Conservation (phyloP, 805 yeast genomes). For the Candida sphagnicola region DNA sequence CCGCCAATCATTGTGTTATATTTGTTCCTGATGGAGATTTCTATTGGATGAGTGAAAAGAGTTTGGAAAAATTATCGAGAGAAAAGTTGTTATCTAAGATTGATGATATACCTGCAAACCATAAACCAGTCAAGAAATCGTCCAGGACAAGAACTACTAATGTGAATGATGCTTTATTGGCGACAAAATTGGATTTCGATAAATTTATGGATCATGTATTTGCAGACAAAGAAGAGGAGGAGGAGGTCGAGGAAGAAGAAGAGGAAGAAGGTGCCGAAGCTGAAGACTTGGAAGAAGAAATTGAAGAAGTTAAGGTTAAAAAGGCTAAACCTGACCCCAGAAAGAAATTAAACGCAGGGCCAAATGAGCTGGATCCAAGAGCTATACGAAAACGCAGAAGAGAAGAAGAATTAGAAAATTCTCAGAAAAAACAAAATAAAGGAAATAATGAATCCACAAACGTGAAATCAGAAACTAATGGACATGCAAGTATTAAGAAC, state of each 20-base stretch:
- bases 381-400: constrained; percentile 6
- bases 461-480: constrained; percentile 6
- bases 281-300: constrained; percentile 20
- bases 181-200: constrained; percentile 34
- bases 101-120: constrained; percentile 11
- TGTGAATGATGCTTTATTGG: constrained; percentile 35
- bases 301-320: constrained; percentile 22
- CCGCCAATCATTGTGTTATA: constrained; percentile 37
- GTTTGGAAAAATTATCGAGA: constrained; percentile 26
- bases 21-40: constrained; percentile 46
- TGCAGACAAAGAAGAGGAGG: constrained; percentile 12
- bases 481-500: constrained; percentile 1
- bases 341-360: background rate
- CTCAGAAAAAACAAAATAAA: background rate
- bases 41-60: constrained; percentile 41
- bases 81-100: constrained; percentile 23
- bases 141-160: constrained; percentile 24
- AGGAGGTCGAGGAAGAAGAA: constrained; percentile 11
- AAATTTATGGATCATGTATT: constrained; percentile 22
- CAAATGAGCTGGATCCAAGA: background rate
- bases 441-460: constrained; percentile 2
- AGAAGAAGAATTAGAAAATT: constrained; percentile 3
- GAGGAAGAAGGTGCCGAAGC: constrained; percentile 9
- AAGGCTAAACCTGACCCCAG: constrained; percentile 8
- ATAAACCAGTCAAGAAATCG: constrained; percentile 10